Evolutionary conservation across 225 moss, liverwort and hornwort species (phyloP).

Genomic region (Bryum argenteum): DNA sequence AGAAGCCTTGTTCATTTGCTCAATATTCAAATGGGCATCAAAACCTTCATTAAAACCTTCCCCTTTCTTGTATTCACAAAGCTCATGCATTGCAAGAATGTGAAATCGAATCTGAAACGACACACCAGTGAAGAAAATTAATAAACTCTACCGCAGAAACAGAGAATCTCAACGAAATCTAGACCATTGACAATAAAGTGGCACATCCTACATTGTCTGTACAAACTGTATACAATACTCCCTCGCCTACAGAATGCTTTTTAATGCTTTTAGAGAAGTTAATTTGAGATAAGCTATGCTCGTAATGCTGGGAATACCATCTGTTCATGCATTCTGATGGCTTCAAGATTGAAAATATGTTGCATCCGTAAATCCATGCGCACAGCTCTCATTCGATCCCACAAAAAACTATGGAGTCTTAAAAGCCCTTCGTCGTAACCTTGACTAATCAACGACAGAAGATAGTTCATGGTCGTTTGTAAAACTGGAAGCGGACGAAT

Average conservation of each 20-base stretch:
- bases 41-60: conserved; percentile 97
- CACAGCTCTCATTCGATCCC: conserved; percentile 99
- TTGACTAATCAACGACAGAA: conserved; percentile 73
- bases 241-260: conserved; percentile 10
- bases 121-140: conserved; percentile 20
- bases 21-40: conserved; percentile 97
- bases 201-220: background rate
- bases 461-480: conserved; percentile 71
- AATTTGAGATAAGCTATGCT: conserved; percentile 19
- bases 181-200: background rate
- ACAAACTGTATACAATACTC: conserved; percentile 17
- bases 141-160: background rate
- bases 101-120: conserved; percentile 90
- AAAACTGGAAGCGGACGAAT: conserved; percentile 91
- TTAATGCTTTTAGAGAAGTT: conserved; percentile 5
- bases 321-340: conserved; percentile 95
- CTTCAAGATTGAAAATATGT: conserved; percentile 89
- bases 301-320: conserved; percentile 60
- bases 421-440: conserved; percentile 85
- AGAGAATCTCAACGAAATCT: background rate
- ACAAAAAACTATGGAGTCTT: conserved; percentile 85
- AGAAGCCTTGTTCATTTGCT: conserved; percentile 99
- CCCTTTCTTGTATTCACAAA: conserved; percentile 89
- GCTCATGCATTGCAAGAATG: conserved; percentile 98
- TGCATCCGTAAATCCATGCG: conserved; percentile 99